Percentiles rank a stretch among this genome's conserved stretches.
phyloP scores from a whole-genome alignment of 1,284 basidiomycete genomes.

The Austropuccinia psidii region DNA sequence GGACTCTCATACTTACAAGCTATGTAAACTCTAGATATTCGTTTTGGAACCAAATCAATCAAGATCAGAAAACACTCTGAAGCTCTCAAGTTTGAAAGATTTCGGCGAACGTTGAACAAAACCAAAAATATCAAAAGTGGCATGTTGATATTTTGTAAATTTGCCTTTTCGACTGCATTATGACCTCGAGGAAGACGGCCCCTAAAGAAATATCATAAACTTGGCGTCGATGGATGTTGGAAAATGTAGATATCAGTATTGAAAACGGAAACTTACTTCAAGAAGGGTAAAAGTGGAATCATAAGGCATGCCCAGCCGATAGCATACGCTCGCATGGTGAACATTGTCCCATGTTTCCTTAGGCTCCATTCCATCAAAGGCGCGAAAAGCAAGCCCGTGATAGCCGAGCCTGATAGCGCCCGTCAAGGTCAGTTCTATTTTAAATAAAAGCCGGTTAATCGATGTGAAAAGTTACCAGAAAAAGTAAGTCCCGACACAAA shows the following conservation, averaged over 20 bases:
- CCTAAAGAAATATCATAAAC: neutral
- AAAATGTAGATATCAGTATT: neutral
- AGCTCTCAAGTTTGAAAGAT: too few species aligned
- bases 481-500: slow-evolving; percentile 8
- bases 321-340: slow-evolving; percentile 4
- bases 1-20: too few species aligned
- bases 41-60: too few species aligned
- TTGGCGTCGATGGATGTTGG: neutral
- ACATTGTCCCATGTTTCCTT: neutral
- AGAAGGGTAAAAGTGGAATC: slow-evolving; percentile 10
- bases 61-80: too few species aligned
- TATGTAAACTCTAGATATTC: too few species aligned
- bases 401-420: slow-evolving; percentile 3
- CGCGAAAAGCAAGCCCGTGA: neutral
- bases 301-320: neutral
- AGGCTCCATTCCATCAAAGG: slow-evolving; percentile 15
- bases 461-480: slow-evolving; percentile 1
- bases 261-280: neutral
- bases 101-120: neutral
- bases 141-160: neutral
- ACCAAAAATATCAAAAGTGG: slow-evolving; percentile 12
- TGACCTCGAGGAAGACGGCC: slow-evolving; percentile 8
- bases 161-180: neutral
- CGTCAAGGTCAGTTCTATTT: neutral
- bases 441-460: neutral